These are phyloP conservation scores for Thuja plicata DNA, from an alignment of 83 land plant species.

Conservation along the genomic window DNA sequence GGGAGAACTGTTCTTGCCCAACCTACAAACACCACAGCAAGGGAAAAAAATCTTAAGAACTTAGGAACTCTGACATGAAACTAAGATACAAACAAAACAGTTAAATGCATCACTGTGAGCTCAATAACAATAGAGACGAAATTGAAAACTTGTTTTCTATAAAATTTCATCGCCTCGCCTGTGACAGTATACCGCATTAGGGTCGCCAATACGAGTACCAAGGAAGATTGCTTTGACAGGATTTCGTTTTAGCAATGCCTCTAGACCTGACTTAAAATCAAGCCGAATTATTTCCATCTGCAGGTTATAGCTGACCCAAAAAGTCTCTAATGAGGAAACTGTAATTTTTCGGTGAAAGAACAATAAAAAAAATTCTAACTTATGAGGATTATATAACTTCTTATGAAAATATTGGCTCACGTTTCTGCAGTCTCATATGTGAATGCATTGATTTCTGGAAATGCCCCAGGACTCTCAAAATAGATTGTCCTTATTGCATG, in stretches of 20 bases:
- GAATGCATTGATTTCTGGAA: constrained; percentile 87
- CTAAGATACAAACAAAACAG: not conserved
- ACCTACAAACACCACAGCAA: constrained; percentile 47
- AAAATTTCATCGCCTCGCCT: constrained; percentile 14
- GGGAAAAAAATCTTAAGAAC: not conserved
- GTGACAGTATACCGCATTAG: constrained; percentile 77
- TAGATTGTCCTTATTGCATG: constrained; percentile 83
- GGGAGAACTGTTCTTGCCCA: constrained; percentile 96
- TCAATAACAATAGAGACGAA: not conserved
- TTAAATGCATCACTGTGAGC: not conserved
- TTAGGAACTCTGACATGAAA: not conserved
- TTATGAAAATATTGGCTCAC: constrained; percentile 38
- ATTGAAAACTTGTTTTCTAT: not conserved
- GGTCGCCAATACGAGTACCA: constrained; percentile 95
- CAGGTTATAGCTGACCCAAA: constrained; percentile 64
- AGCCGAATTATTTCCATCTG: constrained; percentile 77
- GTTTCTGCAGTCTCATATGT: constrained; percentile 75
- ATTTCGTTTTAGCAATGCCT: constrained; percentile 61
- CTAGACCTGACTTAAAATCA: constrained; percentile 92
- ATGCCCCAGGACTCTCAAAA: constrained; percentile 86
- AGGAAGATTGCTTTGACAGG: constrained; percentile 91
- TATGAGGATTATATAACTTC: constrained; percentile 8
- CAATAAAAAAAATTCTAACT: not conserved
- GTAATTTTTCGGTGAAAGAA: not conserved
- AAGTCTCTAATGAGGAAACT: not conserved